Percentiles rank a stretch among this genome's conserved stretches.
These are phyloP conservation scores for Penicillium sp. DNA, from an alignment of 2,329 filamentous ascomycete genomes.

Conservation along the genomic window DNA sequence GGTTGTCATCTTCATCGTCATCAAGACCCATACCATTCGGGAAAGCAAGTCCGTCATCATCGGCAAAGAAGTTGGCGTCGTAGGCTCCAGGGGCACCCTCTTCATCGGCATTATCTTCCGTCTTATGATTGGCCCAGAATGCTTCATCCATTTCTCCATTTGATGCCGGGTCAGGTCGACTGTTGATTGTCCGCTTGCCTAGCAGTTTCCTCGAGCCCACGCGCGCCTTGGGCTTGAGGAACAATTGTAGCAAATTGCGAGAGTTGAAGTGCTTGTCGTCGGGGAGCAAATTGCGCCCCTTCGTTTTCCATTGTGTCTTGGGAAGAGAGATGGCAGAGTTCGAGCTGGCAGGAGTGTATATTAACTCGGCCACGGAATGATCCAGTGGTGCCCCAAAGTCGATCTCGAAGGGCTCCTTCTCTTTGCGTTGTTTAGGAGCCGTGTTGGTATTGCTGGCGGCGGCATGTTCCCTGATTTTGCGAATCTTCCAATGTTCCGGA, in stretches of 20 bases:
- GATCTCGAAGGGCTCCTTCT: slow-evolving; percentile 94
- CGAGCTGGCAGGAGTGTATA: slow-evolving; percentile 75
- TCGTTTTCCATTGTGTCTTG: slow-evolving; percentile 93
- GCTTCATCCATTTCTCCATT: slow-evolving; percentile 86
- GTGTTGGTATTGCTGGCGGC: slow-evolving; percentile 43
- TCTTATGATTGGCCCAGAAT: slow-evolving; percentile 70
- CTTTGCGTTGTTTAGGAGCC: slow-evolving; percentile 64
- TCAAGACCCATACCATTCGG: slow-evolving; percentile 44
- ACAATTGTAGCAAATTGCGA: slow-evolving; percentile 77
- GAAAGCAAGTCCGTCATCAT: slow-evolving; percentile 56
- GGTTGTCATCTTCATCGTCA: slow-evolving; percentile 42
- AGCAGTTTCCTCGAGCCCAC: slow-evolving; percentile 61
- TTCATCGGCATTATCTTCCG: slow-evolving; percentile 54
- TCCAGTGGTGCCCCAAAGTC: slow-evolving; percentile 77
- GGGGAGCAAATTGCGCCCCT: slow-evolving; percentile 83
- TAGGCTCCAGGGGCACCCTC: slow-evolving; percentile 69
- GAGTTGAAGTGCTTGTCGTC: slow-evolving; percentile 99
- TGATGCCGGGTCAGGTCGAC: slow-evolving; percentile 48
- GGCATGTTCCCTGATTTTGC: slow-evolving; percentile 76
- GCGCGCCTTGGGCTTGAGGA: slow-evolving; percentile 88
- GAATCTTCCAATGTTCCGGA: slow-evolving; percentile 97
- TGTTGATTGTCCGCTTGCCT: slow-evolving; percentile 40
- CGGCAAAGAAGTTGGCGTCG: slow-evolving; percentile 89
- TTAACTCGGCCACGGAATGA: slow-evolving; percentile 61
- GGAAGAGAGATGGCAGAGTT: slow-evolving; percentile 78